These are phyloP conservation scores for Chondrostereum purpureum DNA, from an alignment of 1,284 basidiomycete species.

Conservation along the genomic window DNA sequence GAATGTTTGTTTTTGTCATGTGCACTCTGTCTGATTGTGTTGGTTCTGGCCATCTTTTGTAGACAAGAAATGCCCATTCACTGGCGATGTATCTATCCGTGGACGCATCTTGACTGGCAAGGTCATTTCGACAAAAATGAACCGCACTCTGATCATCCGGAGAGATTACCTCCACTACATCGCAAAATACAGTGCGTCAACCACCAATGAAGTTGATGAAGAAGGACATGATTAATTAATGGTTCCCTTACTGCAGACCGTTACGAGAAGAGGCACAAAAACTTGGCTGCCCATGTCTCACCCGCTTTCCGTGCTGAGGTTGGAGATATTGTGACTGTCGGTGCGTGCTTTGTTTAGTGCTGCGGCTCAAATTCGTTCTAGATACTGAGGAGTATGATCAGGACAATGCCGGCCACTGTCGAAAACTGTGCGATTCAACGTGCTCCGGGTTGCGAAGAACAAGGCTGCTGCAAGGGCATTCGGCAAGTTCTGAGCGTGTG, in stretches of 20 bases:
- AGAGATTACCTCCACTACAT: slow-evolving; percentile 98
- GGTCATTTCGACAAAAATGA: slow-evolving; percentile 99
- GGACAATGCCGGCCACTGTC: slow-evolving; percentile 98
- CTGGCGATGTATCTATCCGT: slow-evolving; percentile 93
- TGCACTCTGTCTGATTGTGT: neutral
- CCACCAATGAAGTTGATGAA: too few relatives aligned
- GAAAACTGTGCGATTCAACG: slow-evolving; percentile 99
- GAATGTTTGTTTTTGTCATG: slow-evolving; percentile 3
- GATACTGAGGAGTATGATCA: too few relatives aligned
- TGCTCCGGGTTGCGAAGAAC: slow-evolving; percentile 86
- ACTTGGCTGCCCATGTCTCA: slow-evolving; percentile 94
- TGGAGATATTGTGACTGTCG: slow-evolving; percentile 94
- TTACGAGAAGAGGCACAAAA: slow-evolving; percentile 98
- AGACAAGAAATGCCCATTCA: slow-evolving; percentile 99
- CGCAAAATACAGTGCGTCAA: slow-evolving; percentile 88
- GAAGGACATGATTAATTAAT: neutral
- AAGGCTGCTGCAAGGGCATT: slow-evolving; percentile 87
- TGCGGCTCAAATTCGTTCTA: slow-evolving; percentile 3
- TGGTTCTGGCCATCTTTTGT: slow-evolving; percentile 3
- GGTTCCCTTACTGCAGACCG: slow-evolving; percentile 49
- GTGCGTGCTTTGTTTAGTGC: slow-evolving; percentile 41
- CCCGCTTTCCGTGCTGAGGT: slow-evolving; percentile 96
- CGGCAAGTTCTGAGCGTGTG: slow-evolving; percentile 90
- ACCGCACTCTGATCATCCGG: slow-evolving; percentile 96
- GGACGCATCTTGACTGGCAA: slow-evolving; percentile 98